Evolutionary conservation across 2,329 filamentous ascomycete species (phyloP), one percentile per base, ranked within the genome.

Genomic region (Daldinia sp.): DNA sequence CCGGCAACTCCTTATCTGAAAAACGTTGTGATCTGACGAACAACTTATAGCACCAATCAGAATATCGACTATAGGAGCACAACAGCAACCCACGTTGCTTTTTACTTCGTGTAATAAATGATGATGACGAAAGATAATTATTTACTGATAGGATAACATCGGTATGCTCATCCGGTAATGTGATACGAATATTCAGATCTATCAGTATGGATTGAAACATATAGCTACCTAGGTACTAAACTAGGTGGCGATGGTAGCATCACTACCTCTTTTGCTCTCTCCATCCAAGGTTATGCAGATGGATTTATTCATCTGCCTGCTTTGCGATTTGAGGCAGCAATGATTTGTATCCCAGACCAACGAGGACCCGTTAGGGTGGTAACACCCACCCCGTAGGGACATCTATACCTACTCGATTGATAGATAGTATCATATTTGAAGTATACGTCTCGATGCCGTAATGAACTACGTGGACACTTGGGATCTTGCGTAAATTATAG

Each of bases 21-120:
- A 62, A n/a, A 32, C 48, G 39, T 29, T 13, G 29, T 56, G 54
- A 49, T 59, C 53, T 27, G 45, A 65, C 25, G 37, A 63, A 27
- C 17, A 32, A 13, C 27, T 48, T 23, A 62, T 52, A 8, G 43
- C 45, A 45, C 63, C 63, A 66, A 66, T 66, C 29, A 59, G 35
- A 35, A 11, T 27, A 11, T 35, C 10, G 34, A 32, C 37, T 34
- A 39, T 21, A 21, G 10, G 25, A 56, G n/a, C 50, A 62, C 62
- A 54, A 15, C 58, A 56, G 58, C 27, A 55, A 27, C 23, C 32
- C 50, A 52, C 45, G 43, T 57, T 27, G 30, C 30, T 23, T 54
- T 51, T 37, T 17, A 43, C 30, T n/a, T 51, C 48, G 25, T 34
- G 30, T 32, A 21, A 53, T 45, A 27, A 41, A 21, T 15, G 15